These are phyloP conservation scores for Besnoitia besnoiti DNA, from an alignment of 169 alveolate genomes.

Conservation along the genomic window DNA sequence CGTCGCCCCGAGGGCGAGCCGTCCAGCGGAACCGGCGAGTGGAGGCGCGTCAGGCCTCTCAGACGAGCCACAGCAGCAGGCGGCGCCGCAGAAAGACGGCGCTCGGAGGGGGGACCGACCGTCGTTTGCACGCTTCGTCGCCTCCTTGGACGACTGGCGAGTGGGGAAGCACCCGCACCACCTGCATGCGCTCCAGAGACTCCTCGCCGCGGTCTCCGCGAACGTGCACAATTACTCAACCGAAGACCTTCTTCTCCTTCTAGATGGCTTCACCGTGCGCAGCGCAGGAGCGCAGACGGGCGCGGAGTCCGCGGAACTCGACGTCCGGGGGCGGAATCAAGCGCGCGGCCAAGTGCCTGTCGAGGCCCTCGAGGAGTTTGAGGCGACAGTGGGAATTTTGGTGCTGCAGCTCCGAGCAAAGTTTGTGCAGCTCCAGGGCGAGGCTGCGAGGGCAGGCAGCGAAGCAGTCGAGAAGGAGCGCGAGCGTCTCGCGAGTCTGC, in stretches of 20 bases:
- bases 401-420: background rate
- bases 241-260: background rate
- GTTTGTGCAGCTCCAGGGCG: background rate
- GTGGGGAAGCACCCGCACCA: background rate
- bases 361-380: slow-evolving; percentile 17
- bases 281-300: background rate
- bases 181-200: background rate
- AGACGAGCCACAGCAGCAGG: background rate
- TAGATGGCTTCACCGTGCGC: background rate
- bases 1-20: no score
- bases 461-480: background rate
- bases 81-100: background rate
- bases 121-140: background rate
- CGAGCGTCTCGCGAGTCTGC: no score
- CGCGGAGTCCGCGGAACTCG: background rate
- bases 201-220: background rate
- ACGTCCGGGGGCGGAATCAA: background rate
- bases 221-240: slow-evolving; percentile 9
- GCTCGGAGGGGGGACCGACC: background rate
- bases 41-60: background rate
- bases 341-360: background rate
- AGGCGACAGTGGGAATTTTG: background rate
- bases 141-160: slow-evolving; percentile 30
- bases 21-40: background rate
- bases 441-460: background rate